Conservation (phyloP, 108 stramenopile species). For the Nitzschia putrida region DNA sequence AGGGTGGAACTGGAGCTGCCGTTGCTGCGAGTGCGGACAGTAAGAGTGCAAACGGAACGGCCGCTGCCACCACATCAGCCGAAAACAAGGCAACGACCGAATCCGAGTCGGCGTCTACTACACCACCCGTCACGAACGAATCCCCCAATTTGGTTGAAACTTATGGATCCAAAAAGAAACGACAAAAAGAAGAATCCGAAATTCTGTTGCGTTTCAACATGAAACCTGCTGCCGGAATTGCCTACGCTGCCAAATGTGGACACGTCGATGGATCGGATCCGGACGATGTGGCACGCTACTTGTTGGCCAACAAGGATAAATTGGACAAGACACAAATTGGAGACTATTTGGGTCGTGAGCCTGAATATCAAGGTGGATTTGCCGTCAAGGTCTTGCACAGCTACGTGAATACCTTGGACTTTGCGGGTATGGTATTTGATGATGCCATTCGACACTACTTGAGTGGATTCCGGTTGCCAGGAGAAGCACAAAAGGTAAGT, state of each 20-base stretch:
- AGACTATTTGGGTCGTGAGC: constrained; percentile 94
- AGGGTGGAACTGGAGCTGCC: neutral
- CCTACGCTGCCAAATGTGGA: constrained; percentile 83
- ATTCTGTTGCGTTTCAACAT: constrained; percentile 94
- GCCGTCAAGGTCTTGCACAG: constrained; percentile 86
- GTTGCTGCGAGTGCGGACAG: neutral
- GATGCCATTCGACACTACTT: constrained; percentile 94
- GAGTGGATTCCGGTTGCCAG: constrained; percentile 96
- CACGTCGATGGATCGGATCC: constrained; percentile 81
- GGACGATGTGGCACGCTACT: constrained; percentile 82
- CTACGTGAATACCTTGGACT: constrained; percentile 91
- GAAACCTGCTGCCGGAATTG: constrained; percentile 90
- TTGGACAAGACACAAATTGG: constrained; percentile 98
- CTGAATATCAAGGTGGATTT: constrained; percentile 90
- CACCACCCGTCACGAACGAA: neutral
- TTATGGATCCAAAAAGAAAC: constrained; percentile 91
- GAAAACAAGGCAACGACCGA: neutral
- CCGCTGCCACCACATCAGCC: constrained; percentile 28
- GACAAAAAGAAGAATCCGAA: constrained; percentile 86
- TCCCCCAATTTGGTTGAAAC: constrained; percentile 77
- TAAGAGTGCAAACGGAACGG: neutral
- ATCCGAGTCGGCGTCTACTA: constrained; percentile 19
- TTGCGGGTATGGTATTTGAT: constrained; percentile 88
- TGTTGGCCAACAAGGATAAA: constrained; percentile 82
- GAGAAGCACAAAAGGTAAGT: constrained; percentile 95